These are phyloP conservation scores for Rhizoclosmatium globosum DNA, from an alignment of 192 early-diverging fungal species.

Conservation along the genomic window DNA sequence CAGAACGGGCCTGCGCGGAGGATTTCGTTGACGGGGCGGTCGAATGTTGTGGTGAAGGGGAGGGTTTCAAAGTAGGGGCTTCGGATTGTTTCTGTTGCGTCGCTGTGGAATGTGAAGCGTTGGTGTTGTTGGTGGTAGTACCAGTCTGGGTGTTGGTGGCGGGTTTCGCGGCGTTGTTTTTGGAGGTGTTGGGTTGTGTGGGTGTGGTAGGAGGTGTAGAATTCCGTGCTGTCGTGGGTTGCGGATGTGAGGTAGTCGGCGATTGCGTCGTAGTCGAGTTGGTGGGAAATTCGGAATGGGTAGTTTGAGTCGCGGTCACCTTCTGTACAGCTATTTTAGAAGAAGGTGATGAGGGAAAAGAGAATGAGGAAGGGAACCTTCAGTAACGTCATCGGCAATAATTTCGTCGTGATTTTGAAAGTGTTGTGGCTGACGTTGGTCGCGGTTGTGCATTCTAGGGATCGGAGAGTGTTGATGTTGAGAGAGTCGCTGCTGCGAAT, in stretches of 20 bases:
- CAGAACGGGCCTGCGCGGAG: conserved; percentile 54
- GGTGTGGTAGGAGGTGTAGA: neutral
- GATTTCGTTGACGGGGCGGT: conserved; percentile 31
- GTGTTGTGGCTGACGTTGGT: neutral
- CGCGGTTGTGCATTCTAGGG: neutral
- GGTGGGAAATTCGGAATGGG: neutral
- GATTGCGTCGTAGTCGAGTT: conserved; percentile 8
- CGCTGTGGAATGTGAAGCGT: conserved; percentile 54
- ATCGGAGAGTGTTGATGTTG: neutral
- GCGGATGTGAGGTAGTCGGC: conserved; percentile 15
- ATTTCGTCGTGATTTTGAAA: neutral
- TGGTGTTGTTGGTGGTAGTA: conserved; percentile 17
- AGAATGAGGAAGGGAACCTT: neutral
- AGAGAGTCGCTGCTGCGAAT: neutral
- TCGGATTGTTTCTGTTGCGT: conserved; percentile 40
- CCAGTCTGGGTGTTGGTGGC: conserved; percentile 10
- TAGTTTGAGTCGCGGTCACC: conserved; percentile 7
- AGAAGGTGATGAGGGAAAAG: neutral
- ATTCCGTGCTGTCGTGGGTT: neutral
- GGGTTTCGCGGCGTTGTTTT: neutral
- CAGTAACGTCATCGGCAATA: no score
- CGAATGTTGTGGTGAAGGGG: conserved; percentile 23
- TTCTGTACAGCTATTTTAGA: neutral
- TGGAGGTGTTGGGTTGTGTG: neutral
- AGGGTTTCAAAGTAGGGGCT: conserved; percentile 41